These are phyloP conservation scores for Amanita rubescens DNA, from an alignment of 768 basidiomycete species.

Conservation along the genomic window DNA sequence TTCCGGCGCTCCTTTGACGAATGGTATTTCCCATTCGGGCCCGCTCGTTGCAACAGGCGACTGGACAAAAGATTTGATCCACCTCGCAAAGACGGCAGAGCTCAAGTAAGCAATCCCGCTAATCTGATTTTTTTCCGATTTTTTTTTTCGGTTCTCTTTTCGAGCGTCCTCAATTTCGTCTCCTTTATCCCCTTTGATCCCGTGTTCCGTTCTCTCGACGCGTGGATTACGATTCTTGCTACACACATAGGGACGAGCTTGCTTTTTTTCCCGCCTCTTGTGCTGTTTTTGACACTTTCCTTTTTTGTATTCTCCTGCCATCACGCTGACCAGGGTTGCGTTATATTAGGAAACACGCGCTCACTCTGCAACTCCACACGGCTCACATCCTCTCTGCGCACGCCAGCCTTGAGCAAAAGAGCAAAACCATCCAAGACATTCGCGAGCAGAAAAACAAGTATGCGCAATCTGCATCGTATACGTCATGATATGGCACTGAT, in stretches of 20 bases:
- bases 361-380: conserved; percentile 79
- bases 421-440: conserved; percentile 72
- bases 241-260: not conserved
- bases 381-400: conserved; percentile 84
- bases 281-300: not conserved
- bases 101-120: conserved; percentile 65
- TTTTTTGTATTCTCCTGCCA: not conserved
- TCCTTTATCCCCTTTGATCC: not conserved
- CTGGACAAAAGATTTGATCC: conserved; percentile 83
- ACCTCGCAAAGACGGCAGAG: conserved; percentile 82
- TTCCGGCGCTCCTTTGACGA: conserved; percentile 7
- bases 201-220: too few species aligned
- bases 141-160: not conserved
- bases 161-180: not conserved
- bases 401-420: conserved; percentile 69
- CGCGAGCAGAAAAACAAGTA: conserved; percentile 83
- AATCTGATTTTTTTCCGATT: conserved; percentile 13
- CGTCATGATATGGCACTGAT: conserved; percentile 1
- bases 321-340: not conserved
- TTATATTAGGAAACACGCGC: conserved; percentile 62
- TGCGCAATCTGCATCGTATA: conserved; percentile 13
- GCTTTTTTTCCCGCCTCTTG: not conserved
- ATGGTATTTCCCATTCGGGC: conserved; percentile 2
- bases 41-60: conserved; percentile 77
- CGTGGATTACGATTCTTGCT: not conserved